Base-by-base conservation (phyloP, 83 land plant species). In the Diphasiastrum complanatum region DNA sequence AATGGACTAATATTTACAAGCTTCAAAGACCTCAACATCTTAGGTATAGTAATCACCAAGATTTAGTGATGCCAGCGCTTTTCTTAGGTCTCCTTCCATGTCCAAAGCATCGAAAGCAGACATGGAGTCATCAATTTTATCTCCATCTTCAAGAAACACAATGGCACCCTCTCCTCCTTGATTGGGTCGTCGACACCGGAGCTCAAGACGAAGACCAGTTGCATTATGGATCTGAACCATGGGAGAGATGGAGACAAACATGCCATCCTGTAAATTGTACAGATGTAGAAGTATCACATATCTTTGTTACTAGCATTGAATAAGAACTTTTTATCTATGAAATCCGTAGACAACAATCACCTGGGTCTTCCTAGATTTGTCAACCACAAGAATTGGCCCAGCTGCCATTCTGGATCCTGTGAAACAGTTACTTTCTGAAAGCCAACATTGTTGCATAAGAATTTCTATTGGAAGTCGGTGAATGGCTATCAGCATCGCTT, bases 341-440 rank as follows among this genome's bases (percentile, higher is more conserved):
- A 53, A 6, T 3, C 33, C 29, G 33, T 53, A 53, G 33, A 26
- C 5, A 18, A 20, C 54, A 35, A 35, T 3, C 5, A 92, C 98
- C 98, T 87, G 85, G 47, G 40, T 47, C 48, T 78, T 61, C 33
- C 64, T 75, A 10, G 82, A 78, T 64, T 83, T 77, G 40, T 88
- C 96, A 67, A 83, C 74, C 18, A 88, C 88, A 69, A 92, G 32
- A 57, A 92, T 72, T 11, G 98, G 95, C 27, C 98, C 96, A 61
- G 96, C 83, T 55, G 65, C 83, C 59, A 69, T 65, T 51, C 48
- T 69, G 47, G 78, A 52, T 64, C 81, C 91, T 85, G 85, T 45
- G 68, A 12, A 66, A 69, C 24, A 29, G 5, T 51, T 37, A 46
- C n/a, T n/a, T n/a, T n/a, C n/a, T n/a, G n/a, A n/a, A n/a, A n/a